Conservation (phyloP, 768 basidiomycete genomes). For the Pleurotus eryngii region DNA sequence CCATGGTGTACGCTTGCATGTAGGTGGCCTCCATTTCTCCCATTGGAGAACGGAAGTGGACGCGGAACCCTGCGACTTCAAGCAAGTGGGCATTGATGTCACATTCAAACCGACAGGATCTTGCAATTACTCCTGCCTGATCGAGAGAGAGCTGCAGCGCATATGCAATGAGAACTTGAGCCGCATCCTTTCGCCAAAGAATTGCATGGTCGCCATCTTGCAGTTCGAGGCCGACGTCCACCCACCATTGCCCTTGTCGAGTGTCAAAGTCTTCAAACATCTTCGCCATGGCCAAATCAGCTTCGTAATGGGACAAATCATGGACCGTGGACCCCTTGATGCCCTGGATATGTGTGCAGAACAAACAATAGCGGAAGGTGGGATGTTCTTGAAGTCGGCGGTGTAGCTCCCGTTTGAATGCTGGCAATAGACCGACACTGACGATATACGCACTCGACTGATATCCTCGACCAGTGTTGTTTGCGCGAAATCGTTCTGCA, state of each 20-base stretch:
- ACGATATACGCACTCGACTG: too few relatives aligned
- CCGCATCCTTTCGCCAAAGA: background rate
- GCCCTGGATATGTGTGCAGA: too few relatives aligned
- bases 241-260: background rate
- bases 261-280: background rate
- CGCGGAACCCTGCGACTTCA: background rate
- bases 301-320: background rate
- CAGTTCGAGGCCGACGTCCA: conserved; percentile 1
- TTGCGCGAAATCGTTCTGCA: too few relatives aligned
- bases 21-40: background rate
- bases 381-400: too few relatives aligned
- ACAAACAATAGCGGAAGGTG: too few relatives aligned
- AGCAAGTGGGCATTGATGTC: background rate
- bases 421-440: too few relatives aligned
- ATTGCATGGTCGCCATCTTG: background rate
- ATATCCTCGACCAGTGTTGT: too few relatives aligned
- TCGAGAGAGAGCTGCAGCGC: too few relatives aligned
- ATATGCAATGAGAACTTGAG: too few relatives aligned
- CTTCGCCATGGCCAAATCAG: background rate
- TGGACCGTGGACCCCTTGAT: background rate
- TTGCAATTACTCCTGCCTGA: background rate
- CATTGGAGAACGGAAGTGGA: background rate
- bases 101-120: background rate
- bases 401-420: too few relatives aligned
- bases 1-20: background rate